These are phyloP conservation scores for Mrakia gelida DNA, from an alignment of 768 basidiomycete genomes.

Conservation along the genomic window DNA sequence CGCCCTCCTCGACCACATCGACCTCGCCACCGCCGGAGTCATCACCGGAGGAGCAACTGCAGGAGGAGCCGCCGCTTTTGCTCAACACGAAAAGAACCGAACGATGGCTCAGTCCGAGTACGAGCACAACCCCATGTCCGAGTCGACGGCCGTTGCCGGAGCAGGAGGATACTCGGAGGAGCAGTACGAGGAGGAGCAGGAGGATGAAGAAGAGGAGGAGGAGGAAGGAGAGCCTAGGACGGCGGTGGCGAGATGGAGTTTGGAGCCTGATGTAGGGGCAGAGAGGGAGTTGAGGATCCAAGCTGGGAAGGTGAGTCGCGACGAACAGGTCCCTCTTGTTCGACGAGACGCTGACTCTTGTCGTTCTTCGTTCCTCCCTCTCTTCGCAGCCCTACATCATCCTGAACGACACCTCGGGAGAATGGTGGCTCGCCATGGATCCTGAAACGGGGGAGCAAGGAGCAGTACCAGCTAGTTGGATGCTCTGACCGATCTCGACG, in stretches of 20 bases:
- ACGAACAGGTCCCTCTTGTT: no score
- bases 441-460: slow-evolving; percentile 74
- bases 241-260: slow-evolving; percentile 55
- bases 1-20: slow-evolving; percentile 82
- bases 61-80: slow-evolving; percentile 32
- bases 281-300: slow-evolving; percentile 48
- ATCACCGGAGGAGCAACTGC: slow-evolving; percentile 55
- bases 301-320: slow-evolving; percentile 59
- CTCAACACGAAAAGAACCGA: slow-evolving; percentile 21
- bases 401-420: slow-evolving; percentile 41
- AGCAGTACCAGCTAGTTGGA: slow-evolving; percentile 82
- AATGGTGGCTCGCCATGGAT: slow-evolving; percentile 94
- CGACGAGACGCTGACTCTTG: slow-evolving; percentile 56
- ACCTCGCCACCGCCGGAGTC: slow-evolving; percentile 78
- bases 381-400: slow-evolving; percentile 23
- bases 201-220: slow-evolving; percentile 49
- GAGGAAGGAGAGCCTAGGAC: slow-evolving; percentile 47
- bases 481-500: slow-evolving; percentile 23
- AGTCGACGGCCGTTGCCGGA: slow-evolving; percentile 31
- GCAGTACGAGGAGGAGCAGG: slow-evolving; percentile 32
- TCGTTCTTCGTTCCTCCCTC: neutral
- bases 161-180: slow-evolving; percentile 38
- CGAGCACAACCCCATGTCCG: slow-evolving; percentile 23
- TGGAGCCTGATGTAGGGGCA: slow-evolving; percentile 50
- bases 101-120: slow-evolving; percentile 25